Percentiles rank a stretch among this genome's conserved stretches.
Evolutionary conservation across 225 moss, liverwort and hornwort species (phyloP).

Genomic region (Polytrichum commune): DNA sequence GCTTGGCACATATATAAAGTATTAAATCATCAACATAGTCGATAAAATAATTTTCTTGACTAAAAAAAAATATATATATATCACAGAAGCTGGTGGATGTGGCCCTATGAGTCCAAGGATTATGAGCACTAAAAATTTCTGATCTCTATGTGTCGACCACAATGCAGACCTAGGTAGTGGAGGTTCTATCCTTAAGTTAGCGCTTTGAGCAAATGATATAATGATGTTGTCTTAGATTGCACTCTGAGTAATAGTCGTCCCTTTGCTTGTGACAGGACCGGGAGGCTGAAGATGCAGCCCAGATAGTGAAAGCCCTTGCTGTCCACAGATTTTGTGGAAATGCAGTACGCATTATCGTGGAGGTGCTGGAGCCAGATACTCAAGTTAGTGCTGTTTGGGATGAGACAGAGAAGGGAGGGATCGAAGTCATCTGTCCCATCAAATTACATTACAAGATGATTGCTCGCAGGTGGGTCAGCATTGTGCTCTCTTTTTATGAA

Average conservation of each 20-base stretch:
- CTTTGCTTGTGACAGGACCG: slow-evolving; percentile 41
- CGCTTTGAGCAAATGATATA: neutral
- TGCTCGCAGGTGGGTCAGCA: slow-evolving; percentile 60
- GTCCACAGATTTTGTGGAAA: slow-evolving; percentile 67
- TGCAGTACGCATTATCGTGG: slow-evolving; percentile 65
- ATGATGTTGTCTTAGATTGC: neutral
- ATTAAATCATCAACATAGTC: no score
- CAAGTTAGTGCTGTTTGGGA: slow-evolving; percentile 83
- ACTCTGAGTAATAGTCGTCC: neutral
- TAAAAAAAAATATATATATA: neutral
- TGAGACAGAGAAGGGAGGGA: slow-evolving; percentile 41
- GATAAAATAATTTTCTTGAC: no score
- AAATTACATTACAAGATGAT: slow-evolving; percentile 81
- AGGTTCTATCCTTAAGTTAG: no score
- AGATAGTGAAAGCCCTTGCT: slow-evolving; percentile 83
- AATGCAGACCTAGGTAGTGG: no score
- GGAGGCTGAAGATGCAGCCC: slow-evolving; percentile 73
- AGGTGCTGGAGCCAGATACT: slow-evolving; percentile 79
- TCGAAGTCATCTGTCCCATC: slow-evolving; percentile 76
- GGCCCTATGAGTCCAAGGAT: no score
- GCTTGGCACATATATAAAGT: no score
- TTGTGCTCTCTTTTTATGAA: neutral
- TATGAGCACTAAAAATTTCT: neutral
- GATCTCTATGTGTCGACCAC: neutral
- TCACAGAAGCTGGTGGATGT: no score